Base-by-base conservation (phyloP, 2,329 filamentous ascomycete species). In the Huntiella decipiens region DNA sequence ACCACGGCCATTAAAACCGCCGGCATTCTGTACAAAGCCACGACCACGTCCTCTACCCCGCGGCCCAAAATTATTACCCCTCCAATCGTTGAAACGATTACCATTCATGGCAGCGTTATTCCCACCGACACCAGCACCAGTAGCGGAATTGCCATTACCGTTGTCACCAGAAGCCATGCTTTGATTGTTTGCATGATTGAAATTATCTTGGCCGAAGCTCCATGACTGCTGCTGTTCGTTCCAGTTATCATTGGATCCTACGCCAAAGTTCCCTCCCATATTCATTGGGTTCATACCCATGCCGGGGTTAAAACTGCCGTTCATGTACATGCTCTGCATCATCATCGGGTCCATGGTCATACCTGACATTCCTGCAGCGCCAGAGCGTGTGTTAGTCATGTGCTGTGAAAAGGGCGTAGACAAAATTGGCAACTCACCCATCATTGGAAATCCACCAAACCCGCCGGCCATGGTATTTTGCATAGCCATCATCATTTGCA, bases 141-240 rank as follows among this genome's bases (percentile, higher is more conserved):
- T 37, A 13, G 19, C 38, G 43, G 68, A 66, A 53, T 70, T 74
- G 49, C 76, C 75, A 53, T 78, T 47, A 44, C 45, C 79, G 76
- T 74, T 84, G 67, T 83, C 79, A 82, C 78, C 77, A 70, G 71
- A 71, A 66, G 76, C 77, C 74, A 82, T 82, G 71, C 77, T 76
- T 72, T 74, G 73, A 74, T 76, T 77, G 82, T 76, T 84, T 81
- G 76, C 73, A 73, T 79, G 68, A 77, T 77, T 86, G 78, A 76
- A 84, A 80, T 83, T 85, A 83, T 83, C 79, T 79, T 81, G 79
- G 71, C 76, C 74, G 71, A 76, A 74, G 78, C 79, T 82, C 80
- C 79, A 85, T 71, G 78, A 76, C 37, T 47, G 45, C 67, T 82
- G 78, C 66, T 80, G 79, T 69, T 72, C 72, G 70, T 79, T 82